Percentiles rank a stretch among this genome's conserved stretches.
Evolutionary conservation across 202 grass and related monocot species (phyloP).

Genomic region (Panicum hallii): DNA sequence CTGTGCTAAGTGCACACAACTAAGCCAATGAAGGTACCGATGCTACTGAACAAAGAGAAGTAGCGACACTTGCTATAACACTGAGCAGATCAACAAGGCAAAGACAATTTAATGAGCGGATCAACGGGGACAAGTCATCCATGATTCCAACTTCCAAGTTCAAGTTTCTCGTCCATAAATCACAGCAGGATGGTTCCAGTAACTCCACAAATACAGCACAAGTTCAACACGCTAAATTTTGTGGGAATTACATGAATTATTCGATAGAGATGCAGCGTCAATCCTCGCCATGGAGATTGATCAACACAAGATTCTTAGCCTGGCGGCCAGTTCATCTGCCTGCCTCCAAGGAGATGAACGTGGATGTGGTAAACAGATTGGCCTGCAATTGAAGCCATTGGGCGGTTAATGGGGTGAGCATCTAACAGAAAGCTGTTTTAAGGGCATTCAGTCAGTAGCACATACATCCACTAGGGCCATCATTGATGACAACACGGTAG

Average conservation of each 20-base stretch:
- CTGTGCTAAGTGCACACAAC: background rate
- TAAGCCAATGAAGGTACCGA: background rate
- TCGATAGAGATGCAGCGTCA: constrained; percentile 4
- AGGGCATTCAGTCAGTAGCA: constrained; percentile 14
- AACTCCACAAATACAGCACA: constrained; percentile 36
- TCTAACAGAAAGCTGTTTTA: constrained; percentile 11
- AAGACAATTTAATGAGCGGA: background rate
- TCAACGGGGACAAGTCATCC: background rate
- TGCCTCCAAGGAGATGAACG: constrained; percentile 86
- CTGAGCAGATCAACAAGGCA: background rate
- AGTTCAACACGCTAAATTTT: constrained; percentile 2
- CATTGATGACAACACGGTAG: constrained; percentile 93
- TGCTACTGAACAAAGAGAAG: background rate
- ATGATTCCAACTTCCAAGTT: background rate
- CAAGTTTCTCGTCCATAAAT: constrained; percentile 26
- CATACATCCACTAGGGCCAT: constrained; percentile 82
- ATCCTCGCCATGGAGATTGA: constrained; percentile 33
- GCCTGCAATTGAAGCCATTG: constrained; percentile 55
- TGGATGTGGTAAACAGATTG: constrained; percentile 97
- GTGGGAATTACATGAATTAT: constrained; percentile 48
- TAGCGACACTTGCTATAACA: background rate
- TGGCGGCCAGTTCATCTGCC: constrained; percentile 92
- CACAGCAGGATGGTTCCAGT: constrained; percentile 33
- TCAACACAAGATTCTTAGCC: constrained; percentile 55
- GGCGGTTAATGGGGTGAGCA: background rate